A percentile compares a stretch with the other conserved stretches of the same genome.
Evolutionary conservation across 345 rosid genomes (phyloP).

Genomic region (Theobroma cacao): DNA sequence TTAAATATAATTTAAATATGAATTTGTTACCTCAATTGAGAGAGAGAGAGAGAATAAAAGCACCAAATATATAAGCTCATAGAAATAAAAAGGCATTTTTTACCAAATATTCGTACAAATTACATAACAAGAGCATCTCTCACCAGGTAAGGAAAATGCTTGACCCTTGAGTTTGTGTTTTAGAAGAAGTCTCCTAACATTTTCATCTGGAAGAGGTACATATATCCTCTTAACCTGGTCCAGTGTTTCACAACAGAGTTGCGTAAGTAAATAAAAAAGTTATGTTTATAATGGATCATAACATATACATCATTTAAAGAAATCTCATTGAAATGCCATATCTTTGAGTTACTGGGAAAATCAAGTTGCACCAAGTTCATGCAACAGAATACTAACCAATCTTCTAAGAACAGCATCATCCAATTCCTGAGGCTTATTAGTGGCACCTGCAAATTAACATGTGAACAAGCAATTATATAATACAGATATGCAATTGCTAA

Average conservation of each 20-base stretch:
- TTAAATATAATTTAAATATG: background rate
- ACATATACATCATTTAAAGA: background rate
- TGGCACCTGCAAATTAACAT: slow-evolving; percentile 71
- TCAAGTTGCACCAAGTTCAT: slow-evolving; percentile 3
- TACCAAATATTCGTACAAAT: background rate
- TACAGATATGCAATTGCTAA: background rate
- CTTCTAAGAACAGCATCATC: slow-evolving; percentile 97
- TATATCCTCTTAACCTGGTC: slow-evolving; percentile 92
- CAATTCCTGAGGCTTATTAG: slow-evolving; percentile 96
- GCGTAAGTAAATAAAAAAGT: slow-evolving; percentile 5
- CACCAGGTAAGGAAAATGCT: slow-evolving; percentile 76
- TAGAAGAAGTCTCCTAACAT: slow-evolving; percentile 69
- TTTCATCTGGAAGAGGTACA: slow-evolving; percentile 79
- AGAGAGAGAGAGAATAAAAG: background rate
- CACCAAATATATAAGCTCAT: background rate
- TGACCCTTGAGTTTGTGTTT: slow-evolving; percentile 73
- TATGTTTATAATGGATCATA: background rate
- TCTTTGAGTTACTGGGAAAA: background rate
- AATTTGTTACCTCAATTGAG: background rate
- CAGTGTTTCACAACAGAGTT: slow-evolving; percentile 6
- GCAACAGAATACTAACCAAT: slow-evolving; percentile 53
- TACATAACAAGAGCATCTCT: slow-evolving; percentile 11
- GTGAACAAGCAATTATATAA: slow-evolving; percentile 7
- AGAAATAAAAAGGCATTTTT: background rate
- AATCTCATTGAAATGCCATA: background rate